phyloP scores from a whole-genome alignment of 371 early-diverging fungal genomes.

The Mortierella sp. region DNA sequence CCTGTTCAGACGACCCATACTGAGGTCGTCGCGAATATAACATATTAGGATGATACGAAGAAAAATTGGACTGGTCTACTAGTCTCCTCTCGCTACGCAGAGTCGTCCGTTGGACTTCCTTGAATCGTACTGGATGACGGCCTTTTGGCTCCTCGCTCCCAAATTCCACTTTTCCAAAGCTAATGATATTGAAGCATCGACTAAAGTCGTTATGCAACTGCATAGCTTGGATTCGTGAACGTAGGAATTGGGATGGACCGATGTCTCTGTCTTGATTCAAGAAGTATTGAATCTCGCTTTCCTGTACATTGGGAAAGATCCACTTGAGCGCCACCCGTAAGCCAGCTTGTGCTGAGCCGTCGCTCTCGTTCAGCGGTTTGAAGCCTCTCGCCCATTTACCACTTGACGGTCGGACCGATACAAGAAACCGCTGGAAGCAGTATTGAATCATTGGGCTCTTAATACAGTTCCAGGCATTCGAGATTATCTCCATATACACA shows the following conservation, averaged over 20 bases:
- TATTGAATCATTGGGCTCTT: not conserved
- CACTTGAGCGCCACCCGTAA: not conserved
- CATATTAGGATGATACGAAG: conserved; percentile 1
- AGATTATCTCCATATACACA: not conserved
- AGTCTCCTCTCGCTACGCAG: not conserved
- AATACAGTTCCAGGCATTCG: not conserved
- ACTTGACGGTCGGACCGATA: not conserved
- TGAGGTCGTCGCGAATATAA: conserved; percentile 1
- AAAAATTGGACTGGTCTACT: not conserved
- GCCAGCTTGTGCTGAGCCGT: not conserved
- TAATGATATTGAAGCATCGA: not conserved
- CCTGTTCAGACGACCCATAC: not conserved
- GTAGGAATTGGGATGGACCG: conserved; percentile 4
- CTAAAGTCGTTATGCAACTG: conserved; percentile 1
- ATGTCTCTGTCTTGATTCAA: conserved; percentile 1
- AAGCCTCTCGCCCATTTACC: not conserved
- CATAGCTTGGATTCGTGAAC: not conserved
- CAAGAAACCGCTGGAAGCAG: conserved; percentile 1
- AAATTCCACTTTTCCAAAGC: conserved; percentile 7
- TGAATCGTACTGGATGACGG: not conserved
- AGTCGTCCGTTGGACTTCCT: not conserved
- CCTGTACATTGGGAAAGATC: not conserved
- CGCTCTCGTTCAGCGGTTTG: not conserved
- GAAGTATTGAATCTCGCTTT: not conserved
- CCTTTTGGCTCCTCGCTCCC: not conserved